Evolutionary conservation across 345 rosid genomes (phyloP).

Genomic region (Euclidium syriacum): DNA sequence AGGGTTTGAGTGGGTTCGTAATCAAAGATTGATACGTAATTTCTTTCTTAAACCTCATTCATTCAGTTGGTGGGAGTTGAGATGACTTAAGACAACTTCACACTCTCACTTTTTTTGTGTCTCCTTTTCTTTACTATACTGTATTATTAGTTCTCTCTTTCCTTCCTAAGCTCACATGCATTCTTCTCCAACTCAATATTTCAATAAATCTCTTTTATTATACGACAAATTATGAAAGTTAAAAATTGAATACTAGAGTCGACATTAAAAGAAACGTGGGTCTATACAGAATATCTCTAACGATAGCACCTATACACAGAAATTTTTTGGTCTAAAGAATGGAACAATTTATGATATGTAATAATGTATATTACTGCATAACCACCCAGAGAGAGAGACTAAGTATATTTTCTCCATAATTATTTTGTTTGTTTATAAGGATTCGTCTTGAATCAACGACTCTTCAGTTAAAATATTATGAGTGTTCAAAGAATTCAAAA

Average conservation of each 20-base stretch:
- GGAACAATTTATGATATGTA: not conserved
- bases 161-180: not conserved
- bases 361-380: not conserved
- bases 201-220: not conserved
- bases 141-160: not conserved
- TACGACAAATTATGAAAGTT: not conserved
- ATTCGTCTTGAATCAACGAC: not conserved
- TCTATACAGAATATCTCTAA: not conserved
- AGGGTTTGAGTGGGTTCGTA: conserved; percentile 6
- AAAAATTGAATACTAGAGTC: not conserved
- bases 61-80: conserved; percentile 25
- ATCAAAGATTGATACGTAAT: conserved; percentile 25
- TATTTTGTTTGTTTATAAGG: not conserved
- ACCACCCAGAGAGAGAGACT: not conserved
- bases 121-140: not conserved
- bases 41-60: conserved; percentile 12
- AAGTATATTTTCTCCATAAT: not conserved
- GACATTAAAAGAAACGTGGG: not conserved
- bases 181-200: conserved; percentile 7
- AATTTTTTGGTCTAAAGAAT: not conserved
- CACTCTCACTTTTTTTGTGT: conserved; percentile 7
- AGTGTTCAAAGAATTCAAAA: too few relatives aligned
- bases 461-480: too few relatives aligned
- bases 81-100: conserved; percentile 21
- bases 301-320: not conserved